Conservation (phyloP, 176 grass and related monocot genomes). For the Rhipidocladum racemiflorum region DNA sequence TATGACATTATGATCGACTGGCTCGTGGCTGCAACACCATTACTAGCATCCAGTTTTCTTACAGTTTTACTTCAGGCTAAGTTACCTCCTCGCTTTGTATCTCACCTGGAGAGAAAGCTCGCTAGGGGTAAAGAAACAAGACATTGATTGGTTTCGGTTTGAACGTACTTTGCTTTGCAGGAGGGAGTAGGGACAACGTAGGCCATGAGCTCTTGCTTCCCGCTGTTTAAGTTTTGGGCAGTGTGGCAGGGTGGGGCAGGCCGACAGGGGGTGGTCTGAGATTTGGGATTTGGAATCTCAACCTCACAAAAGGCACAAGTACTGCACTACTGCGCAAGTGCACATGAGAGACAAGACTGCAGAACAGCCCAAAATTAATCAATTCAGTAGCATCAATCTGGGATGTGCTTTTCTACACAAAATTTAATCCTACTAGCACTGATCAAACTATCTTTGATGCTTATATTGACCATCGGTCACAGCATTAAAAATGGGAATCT, state of each 20-base stretch:
- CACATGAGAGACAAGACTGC: neutral
- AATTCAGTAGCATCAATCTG: neutral
- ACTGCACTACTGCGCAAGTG: neutral
- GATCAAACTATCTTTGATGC: neutral
- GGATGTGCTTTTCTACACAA: neutral
- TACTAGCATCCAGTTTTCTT: neutral
- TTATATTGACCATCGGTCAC: neutral
- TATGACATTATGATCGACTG: neutral
- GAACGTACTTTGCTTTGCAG: neutral
- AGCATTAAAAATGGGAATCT: neutral
- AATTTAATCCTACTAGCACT: neutral
- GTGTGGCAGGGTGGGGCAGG: neutral
- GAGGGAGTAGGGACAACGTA: conserved; percentile 3
- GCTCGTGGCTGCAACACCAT: neutral
- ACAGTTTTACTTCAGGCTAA: neutral
- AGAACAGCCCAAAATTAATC: neutral
- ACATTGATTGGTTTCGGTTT: neutral
- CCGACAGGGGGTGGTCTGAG: conserved; percentile 1
- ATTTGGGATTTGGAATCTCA: conserved; percentile 21
- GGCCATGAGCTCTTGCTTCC: neutral
- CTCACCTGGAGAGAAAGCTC: neutral
- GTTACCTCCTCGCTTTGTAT: neutral
- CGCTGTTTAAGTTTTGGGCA: neutral
- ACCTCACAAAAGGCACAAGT: neutral
- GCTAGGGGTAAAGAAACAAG: neutral